phyloP scores from a whole-genome alignment of 164 flowering plant species.

The Vitis vinifera region DNA sequence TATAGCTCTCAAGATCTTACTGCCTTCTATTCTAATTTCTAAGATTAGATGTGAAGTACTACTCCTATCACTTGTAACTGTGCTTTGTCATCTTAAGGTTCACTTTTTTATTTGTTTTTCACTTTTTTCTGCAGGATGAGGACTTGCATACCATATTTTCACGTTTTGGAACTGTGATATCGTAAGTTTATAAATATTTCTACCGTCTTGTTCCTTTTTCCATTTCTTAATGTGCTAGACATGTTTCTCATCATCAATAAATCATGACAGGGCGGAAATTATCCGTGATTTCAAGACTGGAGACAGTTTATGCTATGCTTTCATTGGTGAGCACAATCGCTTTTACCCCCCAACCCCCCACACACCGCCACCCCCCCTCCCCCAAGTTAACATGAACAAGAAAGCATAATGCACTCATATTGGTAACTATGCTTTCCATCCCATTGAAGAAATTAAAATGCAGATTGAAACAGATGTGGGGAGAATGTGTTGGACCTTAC shows the following conservation, averaged over 20 bases:
- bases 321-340: conserved; percentile 61
- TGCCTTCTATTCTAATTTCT: not conserved
- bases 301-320: conserved; percentile 91
- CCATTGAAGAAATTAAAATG: too few species aligned
- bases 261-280: conserved; percentile 70
- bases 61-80: not conserved
- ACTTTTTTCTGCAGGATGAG: conserved; percentile 61
- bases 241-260: not conserved
- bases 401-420: too few species aligned
- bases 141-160: conserved; percentile 94
- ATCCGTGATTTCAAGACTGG: conserved; percentile 94
- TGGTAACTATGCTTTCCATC: too few species aligned
- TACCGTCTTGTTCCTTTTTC: not conserved
- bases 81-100: not conserved
- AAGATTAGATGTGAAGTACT: not conserved
- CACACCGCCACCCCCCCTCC: too few species aligned
- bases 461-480: too few species aligned
- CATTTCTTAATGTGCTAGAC: not conserved
- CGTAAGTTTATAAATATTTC: conserved; percentile 49
- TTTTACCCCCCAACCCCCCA: too few species aligned
- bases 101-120: not conserved
- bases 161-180: conserved; percentile 83
- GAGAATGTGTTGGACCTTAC: too few species aligned
- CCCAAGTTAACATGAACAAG: too few species aligned
- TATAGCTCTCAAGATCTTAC: not conserved